Conservation (phyloP, 305 asterid species). For the Salvia sclarea region DNA sequence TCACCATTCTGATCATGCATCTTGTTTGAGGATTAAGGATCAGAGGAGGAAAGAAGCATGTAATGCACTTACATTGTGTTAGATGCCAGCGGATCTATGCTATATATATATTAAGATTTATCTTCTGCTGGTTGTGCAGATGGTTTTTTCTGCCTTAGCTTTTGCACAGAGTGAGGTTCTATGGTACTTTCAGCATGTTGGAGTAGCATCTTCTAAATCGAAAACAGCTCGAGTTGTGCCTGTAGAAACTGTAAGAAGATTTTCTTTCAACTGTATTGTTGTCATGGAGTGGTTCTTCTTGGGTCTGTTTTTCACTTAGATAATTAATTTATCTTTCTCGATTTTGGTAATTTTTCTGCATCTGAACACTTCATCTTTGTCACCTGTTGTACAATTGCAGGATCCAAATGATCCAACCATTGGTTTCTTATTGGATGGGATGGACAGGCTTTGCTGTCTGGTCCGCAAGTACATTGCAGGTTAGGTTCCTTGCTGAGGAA, state of each 20-base stretch:
- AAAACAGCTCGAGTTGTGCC: conserved; percentile 72
- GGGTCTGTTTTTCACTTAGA: conserved; percentile 17
- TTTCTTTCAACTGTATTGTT: conserved; percentile 10
- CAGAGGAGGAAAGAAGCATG: conserved; percentile 14
- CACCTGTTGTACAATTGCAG: conserved; percentile 46
- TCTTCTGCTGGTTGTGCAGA: conserved; percentile 58
- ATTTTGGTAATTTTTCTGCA: conserved; percentile 21
- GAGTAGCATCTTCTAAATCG: conserved; percentile 77
- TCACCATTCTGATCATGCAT: not conserved
- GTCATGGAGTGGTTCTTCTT: conserved; percentile 13
- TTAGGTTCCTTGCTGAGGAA: conserved; percentile 38
- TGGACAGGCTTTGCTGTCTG: conserved; percentile 93
- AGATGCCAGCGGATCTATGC: conserved; percentile 17
- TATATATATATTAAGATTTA: conserved; percentile 17
- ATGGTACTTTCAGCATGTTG: conserved; percentile 98
- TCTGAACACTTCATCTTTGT: conserved; percentile 20
- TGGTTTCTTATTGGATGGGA: conserved; percentile 93
- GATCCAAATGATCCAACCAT: conserved; percentile 98
- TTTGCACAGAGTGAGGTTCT: conserved; percentile 95
- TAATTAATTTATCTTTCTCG: conserved; percentile 17
- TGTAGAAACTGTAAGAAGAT: conserved; percentile 86
- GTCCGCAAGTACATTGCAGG: conserved; percentile 99
- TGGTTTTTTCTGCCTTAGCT: conserved; percentile 98
- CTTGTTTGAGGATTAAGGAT: conserved; percentile 21
- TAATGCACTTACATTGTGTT: conserved; percentile 10